Evolutionary conservation across 208 protist species (phyloP), one percentile per base, ranked within the genome.

Genomic region (Strigomonas galati): DNA sequence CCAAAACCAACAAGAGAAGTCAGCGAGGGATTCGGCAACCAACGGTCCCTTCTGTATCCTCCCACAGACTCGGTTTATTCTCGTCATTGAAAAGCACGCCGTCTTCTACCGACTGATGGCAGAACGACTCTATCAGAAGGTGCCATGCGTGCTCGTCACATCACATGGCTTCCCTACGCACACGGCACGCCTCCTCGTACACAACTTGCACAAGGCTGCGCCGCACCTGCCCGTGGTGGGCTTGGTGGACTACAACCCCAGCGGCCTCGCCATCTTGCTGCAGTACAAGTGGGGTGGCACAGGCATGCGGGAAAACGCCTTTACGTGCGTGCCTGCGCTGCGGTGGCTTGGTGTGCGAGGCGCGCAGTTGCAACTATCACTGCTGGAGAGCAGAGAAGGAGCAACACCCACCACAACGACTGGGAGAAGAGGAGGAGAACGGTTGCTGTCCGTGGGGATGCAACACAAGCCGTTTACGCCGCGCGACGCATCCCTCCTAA

Each of bases 41-140:
- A 3, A 28, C 17, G 15, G 46, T 1, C 67, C 71, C 24, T 87
- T 87, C 61, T 52, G 53, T 21, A 32, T 94, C 15, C 53, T 65
- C 24, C 35, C 70, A 2, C 37, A 85, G 27, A 83, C 78, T 52
- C 82, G 85, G 44, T 85, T 71, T 28, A 84, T 95, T 56, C 27
- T 95, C 19, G 84, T 95, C n/a, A 71, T 95, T 7, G 85, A 95
- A 69, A 95, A 95, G 65, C 82, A 95, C 67, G 84, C 89, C 0
- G 78, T 93, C 2, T 93, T 90, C 44, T 73, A 76, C 31, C 78
- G 83, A 9, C 72, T 95, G 21, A 79, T 91, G 71, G 72, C 84
- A 21, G 82, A 86, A 30, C 61, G 72, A 12, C 65, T 91, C 4
- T 75, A 67, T n/a, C 71, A 74, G 0, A 60, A 58, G 2, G 55